phyloP scores from a whole-genome alignment of 306 rosid species.

The Medicago ruthenica region DNA sequence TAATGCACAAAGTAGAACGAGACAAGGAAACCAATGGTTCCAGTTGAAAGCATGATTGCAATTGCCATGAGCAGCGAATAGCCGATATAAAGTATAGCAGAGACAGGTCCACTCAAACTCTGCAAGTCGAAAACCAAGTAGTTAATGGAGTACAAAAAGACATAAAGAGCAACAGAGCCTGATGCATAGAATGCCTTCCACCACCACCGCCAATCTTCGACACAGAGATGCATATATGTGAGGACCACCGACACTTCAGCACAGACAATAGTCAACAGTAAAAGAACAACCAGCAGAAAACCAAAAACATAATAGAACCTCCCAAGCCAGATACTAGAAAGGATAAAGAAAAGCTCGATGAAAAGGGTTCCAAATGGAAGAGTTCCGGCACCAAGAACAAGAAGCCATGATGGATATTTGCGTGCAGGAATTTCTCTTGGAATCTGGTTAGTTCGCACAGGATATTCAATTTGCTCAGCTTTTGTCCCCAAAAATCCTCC shows the following conservation, averaged over 20 bases:
- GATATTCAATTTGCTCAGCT: constrained; percentile 73
- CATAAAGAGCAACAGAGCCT: constrained; percentile 88
- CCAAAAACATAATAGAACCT: constrained; percentile 96
- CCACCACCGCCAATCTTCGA: constrained; percentile 99
- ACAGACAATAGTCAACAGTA: constrained; percentile 77
- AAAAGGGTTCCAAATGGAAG: constrained; percentile 97
- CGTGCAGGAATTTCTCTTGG: constrained; percentile 93
- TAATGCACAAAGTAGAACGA: constrained; percentile 96
- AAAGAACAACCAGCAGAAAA: constrained; percentile 80
- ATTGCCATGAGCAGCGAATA: constrained; percentile 92
- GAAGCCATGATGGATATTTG: constrained; percentile 96
- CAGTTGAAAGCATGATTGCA: constrained; percentile 93
- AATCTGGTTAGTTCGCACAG: constrained; percentile 93
- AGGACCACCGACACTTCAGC: constrained; percentile 98
- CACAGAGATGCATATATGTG: constrained; percentile 97
- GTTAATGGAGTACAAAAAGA: constrained; percentile 91
- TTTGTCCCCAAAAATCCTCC: constrained; percentile 91
- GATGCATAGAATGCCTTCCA: constrained; percentile 99
- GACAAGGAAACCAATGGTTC: constrained; percentile 83
- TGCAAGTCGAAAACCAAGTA: constrained; percentile 93
- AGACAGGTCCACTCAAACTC: constrained; percentile 96
- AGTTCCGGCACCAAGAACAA: constrained; percentile 95
- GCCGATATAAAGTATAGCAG: constrained; percentile 87
- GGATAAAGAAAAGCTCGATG: constrained; percentile 96
- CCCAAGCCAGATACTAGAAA: constrained; percentile 99